Base-by-base conservation (phyloP, 352 stramenopile genomes). In the Elongisporangium prolatum region DNA sequence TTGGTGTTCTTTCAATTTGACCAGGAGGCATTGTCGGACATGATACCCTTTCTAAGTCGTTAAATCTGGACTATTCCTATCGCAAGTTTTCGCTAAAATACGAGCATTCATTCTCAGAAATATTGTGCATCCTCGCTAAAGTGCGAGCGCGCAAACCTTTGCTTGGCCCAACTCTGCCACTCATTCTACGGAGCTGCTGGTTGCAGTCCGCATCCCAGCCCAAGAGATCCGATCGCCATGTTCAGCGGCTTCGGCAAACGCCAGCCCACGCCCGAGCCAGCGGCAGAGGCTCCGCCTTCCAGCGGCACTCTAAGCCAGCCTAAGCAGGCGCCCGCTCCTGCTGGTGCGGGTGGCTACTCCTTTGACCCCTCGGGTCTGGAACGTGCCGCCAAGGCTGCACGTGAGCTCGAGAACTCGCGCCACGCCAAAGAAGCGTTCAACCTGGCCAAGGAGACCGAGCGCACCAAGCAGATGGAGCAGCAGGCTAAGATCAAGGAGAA, bases 361-460 rank as follows among this genome's bases (percentile, higher is more conserved):
- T 99, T 99, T 70, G 96, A 99, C 74, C 95, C 95, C 54, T 96
- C 96, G 62, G 96, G 94, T 11, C 81, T 99, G 48, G 97, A 99
- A 74, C 93, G 97, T 54, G 97, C 96, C 48, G 97, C 97, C 51
- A 98, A 98, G 75, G 96, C 96, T n/a, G 96, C 96, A 13, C 84
- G 93, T n/a, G 96, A 99, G 72, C 80, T 99, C 7, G 96, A 99
- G 77, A 92, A 79, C 60, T 97, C 88, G 61, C 84, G 90, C 50
- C 96, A 99, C 65, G 93, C 96, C 16, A 86, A 92, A 61, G 76
- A 97, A 18, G 96, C 96, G 25, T 98, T 99, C 69, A 87, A 98
- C 70, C 71, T 99, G 56, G 97, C 97, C 54, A 97, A 97, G 75
- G 88, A 97, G 58, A 93, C 96, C 52, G 96, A 98, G 72, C 81